Base-by-base conservation (phyloP, 495 filamentous ascomycete genomes). In the Penicillium robsamsonii region DNA sequence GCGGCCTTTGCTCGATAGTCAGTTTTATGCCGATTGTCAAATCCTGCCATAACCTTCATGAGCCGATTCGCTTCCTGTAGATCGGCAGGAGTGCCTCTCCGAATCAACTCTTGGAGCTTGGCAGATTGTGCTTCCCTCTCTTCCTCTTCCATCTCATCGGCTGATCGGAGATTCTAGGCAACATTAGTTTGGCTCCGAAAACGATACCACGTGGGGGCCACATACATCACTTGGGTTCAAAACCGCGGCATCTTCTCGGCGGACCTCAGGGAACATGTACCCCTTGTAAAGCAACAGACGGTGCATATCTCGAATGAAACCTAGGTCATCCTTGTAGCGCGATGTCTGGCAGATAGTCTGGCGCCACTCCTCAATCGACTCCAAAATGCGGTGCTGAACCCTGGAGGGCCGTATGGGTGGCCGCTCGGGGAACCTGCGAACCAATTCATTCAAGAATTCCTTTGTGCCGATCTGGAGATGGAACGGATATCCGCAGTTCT, bases 21-120 rank as follows among this genome's bases (percentile, higher is more conserved):
- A 5, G 95, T 96, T 73, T 97, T 97, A 60, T 91, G 87, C 60
- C 91, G 77, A 42, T 89, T 96, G 70, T 97, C 94, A 70, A 88
- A 97, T 57, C 94, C 94, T 25, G 94, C 94, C 94, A 98, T 97
- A 42, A 98, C 82, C 73, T 98, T 98, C 94, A 98, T 98, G 54
- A 98, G 75, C 62, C 87, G 82, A 65, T 98, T 98, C 11, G 94
- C 94, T 76, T 97, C 94, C 66, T 96, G 92, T 27, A 98, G 73
- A 71, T 97, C 94, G 48, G 92, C 86, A 5, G 94, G 94, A 6
- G 88, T 86, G 37, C 94, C 94, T 60, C 94, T 80, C 55, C 94
- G 85, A 70, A 98, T 97, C 44, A 98, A 78, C 76, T 98, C 94
- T 69, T 98, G 94, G 31, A 98, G 79, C 74, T 98, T 98, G 10